Conservation (phyloP, 164 flowering plant genomes). For the Taxillus chinensis region DNA sequence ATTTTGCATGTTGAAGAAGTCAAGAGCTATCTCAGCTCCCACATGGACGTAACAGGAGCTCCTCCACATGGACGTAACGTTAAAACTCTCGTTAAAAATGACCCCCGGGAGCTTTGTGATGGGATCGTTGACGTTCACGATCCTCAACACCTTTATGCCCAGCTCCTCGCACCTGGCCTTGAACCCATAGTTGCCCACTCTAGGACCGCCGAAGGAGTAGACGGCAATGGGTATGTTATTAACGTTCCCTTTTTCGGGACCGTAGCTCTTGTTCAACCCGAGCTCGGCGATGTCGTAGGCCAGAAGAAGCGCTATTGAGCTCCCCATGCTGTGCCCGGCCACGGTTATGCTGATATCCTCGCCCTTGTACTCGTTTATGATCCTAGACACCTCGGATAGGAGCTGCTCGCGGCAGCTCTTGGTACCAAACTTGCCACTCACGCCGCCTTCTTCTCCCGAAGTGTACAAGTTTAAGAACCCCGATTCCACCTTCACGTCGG, state of each 20-base stretch:
- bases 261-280: slow-evolving; percentile 26
- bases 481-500: slow-evolving; percentile 56
- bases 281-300: slow-evolving; percentile 76
- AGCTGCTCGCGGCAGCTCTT: slow-evolving; percentile 47
- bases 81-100: slow-evolving; percentile 46
- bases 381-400: slow-evolving; percentile 30
- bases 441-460: slow-evolving; percentile 18
- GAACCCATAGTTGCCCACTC: slow-evolving; percentile 65
- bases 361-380: slow-evolving; percentile 26
- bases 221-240: slow-evolving; percentile 44
- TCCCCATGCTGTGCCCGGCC: slow-evolving; percentile 92
- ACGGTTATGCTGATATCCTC: slow-evolving; percentile 68
- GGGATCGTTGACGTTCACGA: slow-evolving; percentile 64
- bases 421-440: slow-evolving; percentile 21
- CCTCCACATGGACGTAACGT: slow-evolving; percentile 58
- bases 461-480: slow-evolving; percentile 42
- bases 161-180: slow-evolving; percentile 63
- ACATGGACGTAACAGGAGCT: slow-evolving; percentile 61
- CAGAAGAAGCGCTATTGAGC: slow-evolving; percentile 56
- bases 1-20: slow-evolving; percentile 50
- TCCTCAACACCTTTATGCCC: slow-evolving; percentile 60
- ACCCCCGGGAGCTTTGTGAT: slow-evolving; percentile 50
- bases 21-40: slow-evolving; percentile 51
- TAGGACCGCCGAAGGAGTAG: slow-evolving; percentile 72
- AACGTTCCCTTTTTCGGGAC: not conserved